Base-by-base conservation (phyloP, 805 yeast genomes). In the Candida alai region DNA sequence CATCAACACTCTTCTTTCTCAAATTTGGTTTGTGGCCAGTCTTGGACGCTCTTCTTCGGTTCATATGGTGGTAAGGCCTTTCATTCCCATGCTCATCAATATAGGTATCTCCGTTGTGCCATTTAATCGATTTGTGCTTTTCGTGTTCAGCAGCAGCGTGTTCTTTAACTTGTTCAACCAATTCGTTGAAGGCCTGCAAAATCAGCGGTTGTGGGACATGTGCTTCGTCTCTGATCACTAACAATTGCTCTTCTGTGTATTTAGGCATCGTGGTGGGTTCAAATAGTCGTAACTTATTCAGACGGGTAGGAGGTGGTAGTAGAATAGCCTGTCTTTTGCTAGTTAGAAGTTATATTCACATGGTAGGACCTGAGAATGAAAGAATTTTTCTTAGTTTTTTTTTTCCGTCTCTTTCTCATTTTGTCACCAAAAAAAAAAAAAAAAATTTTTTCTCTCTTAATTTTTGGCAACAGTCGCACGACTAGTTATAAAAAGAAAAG, bases 171-270 rank as follows among this genome's bases (percentile, higher is more conserved):
- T 74, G 74, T 45, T 78, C 86, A 43, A 83, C 73, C 61, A 82
- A 68, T 42, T 74, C 69, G 48, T 73, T 72, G 65, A 84, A 84
- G 33, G 78, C 78, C 22, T 66, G 73, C 49, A 81, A 70, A 45
- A 80, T 84, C 26, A 75, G 74, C 24, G 80, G 78, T 40, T 72
- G 75, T 26, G 88, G 79, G 34, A 73, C 65, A 42, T 71, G 62
- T 12, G 80, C 85, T 34, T 66, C 66, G 28, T 73, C 73, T 49
- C 78, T 76, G 52, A 69, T 66, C 36, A 68, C 73, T 25, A 76
- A 58, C 56, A 84, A 73, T 63, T 81, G 79, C 58, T 81, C 85
- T 56, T 78, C 81, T 28, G 87, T 78, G 65, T 82, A 84, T 58
- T 71, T 74, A 39, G 62, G 67, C 73, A 76, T 76, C 49, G 39